A percentile compares a stretch with the other conserved stretches of the same genome.
Evolutionary conservation across 1,284 basidiomycete species (phyloP).

Genomic region (Irpex lacteus): DNA sequence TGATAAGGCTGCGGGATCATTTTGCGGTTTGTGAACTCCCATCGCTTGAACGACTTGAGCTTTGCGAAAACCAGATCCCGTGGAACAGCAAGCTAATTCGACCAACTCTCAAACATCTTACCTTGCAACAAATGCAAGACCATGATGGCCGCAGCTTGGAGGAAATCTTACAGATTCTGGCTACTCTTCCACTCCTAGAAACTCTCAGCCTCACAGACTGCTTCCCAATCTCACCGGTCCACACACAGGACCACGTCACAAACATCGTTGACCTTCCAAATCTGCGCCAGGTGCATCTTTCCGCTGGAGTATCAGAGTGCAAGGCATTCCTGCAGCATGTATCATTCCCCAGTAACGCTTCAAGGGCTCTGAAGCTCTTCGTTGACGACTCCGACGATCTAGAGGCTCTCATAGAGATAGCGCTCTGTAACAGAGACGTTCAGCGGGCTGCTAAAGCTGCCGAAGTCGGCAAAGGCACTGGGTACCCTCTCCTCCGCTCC

Average conservation of each 20-base stretch:
- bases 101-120: neutral
- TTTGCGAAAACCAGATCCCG: neutral
- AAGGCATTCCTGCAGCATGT: neutral
- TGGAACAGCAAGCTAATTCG: neutral
- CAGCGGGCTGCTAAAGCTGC: neutral
- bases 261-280: neutral
- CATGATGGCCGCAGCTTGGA: neutral
- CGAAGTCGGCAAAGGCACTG: no score
- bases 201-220: neutral
- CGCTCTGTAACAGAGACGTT: neutral
- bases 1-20: neutral
- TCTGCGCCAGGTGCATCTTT: neutral
- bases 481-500: no score
- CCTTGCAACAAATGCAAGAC: neutral
- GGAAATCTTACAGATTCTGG: neutral
- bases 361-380: neutral
- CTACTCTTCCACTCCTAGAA: neutral
- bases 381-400: neutral
- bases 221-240: neutral
- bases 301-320: neutral
- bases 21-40: neutral
- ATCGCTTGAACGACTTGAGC: neutral
- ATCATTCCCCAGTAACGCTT: neutral
- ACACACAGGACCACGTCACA: neutral
- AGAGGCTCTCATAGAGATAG: neutral